Evolutionary conservation across 2,329 filamentous ascomycete genomes (phyloP).

Genomic region (Hypoxylon sp.): DNA sequence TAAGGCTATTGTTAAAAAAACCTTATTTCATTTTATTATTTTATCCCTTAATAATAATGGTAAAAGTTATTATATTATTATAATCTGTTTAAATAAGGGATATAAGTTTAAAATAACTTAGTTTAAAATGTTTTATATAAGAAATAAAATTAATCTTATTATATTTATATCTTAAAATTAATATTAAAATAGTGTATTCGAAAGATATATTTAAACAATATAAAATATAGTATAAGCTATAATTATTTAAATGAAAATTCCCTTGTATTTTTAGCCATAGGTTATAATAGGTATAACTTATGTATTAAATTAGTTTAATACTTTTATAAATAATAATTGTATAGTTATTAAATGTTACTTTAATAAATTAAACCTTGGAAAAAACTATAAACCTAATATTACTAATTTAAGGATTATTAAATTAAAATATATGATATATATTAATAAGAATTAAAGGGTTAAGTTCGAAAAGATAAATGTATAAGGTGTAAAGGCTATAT

Average conservation of each 20-base stretch:
- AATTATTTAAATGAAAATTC: too few species aligned
- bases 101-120: too few species aligned
- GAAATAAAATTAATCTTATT: not conserved
- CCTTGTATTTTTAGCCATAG: not conserved
- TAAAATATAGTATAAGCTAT: too few species aligned
- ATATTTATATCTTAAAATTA: too few species aligned
- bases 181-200: too few species aligned
- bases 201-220: too few species aligned
- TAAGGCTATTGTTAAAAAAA: too few species aligned
- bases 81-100: not conserved
- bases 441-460: too few species aligned
- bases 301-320: not conserved
- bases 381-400: not conserved
- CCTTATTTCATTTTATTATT: too few species aligned
- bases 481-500: too few species aligned
- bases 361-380: not conserved
- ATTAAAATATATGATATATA: not conserved
- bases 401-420: not conserved
- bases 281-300: not conserved
- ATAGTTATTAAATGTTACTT: not conserved
- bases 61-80: not conserved
- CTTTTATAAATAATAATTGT: not conserved
- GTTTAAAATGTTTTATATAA: not conserved
- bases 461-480: too few species aligned
- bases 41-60: not conserved